Evolutionary conservation across 1,139 yeast genomes (phyloP).

Genomic region (Taphrina wiesneri): DNA sequence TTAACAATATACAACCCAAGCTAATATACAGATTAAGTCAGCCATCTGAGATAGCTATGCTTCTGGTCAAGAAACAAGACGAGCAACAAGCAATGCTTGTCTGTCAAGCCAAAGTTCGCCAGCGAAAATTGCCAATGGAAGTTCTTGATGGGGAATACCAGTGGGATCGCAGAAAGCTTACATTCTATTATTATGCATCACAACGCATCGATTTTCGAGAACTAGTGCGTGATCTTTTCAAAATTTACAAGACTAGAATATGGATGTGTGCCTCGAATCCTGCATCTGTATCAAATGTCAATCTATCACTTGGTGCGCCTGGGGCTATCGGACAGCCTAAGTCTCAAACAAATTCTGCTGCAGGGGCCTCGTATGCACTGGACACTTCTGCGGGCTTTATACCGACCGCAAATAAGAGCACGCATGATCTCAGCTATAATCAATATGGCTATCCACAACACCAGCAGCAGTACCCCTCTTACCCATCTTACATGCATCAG

Average conservation of each 20-base stretch:
- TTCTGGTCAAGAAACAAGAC: conserved; percentile 62
- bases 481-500: conserved; percentile 2
- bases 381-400: background rate
- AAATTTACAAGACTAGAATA: conserved; percentile 90
- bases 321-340: conserved; percentile 22
- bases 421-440: background rate
- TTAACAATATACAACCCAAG: conserved; percentile 55
- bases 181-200: conserved; percentile 76
- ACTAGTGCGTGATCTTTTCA: conserved; percentile 84
- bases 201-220: conserved; percentile 89
- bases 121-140: conserved; percentile 51
- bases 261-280: conserved; percentile 85
- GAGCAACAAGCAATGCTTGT: conserved; percentile 71
- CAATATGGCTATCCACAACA: background rate
- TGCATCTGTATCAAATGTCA: conserved; percentile 1
- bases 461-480: background rate
- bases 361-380: background rate
- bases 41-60: conserved; percentile 60
- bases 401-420: background rate
- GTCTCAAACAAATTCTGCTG: background rate
- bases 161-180: conserved; percentile 88
- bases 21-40: conserved; percentile 72
- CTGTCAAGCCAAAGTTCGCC: conserved; percentile 60
- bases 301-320: conserved; percentile 14
- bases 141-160: conserved; percentile 84